phyloP scores from a whole-genome alignment of 768 basidiomycete genomes.

The Lactarius quietus region DNA sequence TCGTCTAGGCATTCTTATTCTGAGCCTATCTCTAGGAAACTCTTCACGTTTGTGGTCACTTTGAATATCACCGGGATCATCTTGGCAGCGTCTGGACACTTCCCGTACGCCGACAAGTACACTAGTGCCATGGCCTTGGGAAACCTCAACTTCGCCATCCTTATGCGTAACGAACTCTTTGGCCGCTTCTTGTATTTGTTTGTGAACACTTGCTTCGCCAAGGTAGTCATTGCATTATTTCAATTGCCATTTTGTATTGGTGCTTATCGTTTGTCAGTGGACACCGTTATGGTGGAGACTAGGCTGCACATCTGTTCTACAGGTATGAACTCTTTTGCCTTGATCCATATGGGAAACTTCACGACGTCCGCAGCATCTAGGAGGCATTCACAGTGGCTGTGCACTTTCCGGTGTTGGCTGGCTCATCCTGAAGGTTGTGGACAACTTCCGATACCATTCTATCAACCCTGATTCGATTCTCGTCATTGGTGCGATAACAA shows the following conservation, averaged over 20 bases:
- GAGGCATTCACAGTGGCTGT: slow-evolving; percentile 45
- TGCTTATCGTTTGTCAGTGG: slow-evolving; percentile 45
- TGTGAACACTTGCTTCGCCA: slow-evolving; percentile 74
- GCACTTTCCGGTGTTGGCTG: slow-evolving; percentile 38
- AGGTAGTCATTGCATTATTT: slow-evolving; percentile 38
- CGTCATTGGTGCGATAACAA: slow-evolving; percentile 39
- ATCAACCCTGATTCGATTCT: slow-evolving; percentile 38
- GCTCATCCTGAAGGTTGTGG: slow-evolving; percentile 38
- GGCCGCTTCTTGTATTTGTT: slow-evolving; percentile 70
- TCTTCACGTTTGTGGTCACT: slow-evolving; percentile 59
- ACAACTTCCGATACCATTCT: slow-evolving; percentile 37
- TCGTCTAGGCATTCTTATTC: slow-evolving; percentile 3
- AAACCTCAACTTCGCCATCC: slow-evolving; percentile 66
- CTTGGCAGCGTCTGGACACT: slow-evolving; percentile 59
- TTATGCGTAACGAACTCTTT: slow-evolving; percentile 81
- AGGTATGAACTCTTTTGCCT: slow-evolving; percentile 38
- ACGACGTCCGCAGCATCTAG: slow-evolving; percentile 36
- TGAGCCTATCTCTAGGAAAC: slow-evolving; percentile 50
- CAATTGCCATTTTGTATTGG: slow-evolving; percentile 3
- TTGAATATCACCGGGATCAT: slow-evolving; percentile 59
- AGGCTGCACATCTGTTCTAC: slow-evolving; percentile 68
- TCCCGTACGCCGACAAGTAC: slow-evolving; percentile 63
- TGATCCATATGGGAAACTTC: neutral
- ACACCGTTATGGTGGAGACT: slow-evolving; percentile 68
- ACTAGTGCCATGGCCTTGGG: slow-evolving; percentile 71